Evolutionary conservation across 768 basidiomycete genomes (phyloP).

Genomic region (Termitomyces sp.): DNA sequence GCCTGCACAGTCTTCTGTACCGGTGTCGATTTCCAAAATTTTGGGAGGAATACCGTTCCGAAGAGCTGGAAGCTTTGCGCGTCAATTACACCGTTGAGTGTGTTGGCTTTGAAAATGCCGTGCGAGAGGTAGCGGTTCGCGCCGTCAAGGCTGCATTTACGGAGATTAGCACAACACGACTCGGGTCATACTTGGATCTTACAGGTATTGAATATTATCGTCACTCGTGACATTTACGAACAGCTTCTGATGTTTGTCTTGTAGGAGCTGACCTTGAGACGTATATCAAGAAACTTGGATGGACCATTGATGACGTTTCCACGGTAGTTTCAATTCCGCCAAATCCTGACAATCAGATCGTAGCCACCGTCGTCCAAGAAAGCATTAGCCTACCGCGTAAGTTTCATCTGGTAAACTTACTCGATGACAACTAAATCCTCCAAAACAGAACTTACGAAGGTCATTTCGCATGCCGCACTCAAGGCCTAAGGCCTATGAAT

Average conservation of each 20-base stretch:
- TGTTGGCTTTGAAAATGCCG: slow-evolving; percentile 79
- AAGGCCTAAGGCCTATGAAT: slow-evolving; percentile 52
- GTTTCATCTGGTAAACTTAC: slow-evolving; percentile 25
- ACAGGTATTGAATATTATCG: slow-evolving; percentile 38
- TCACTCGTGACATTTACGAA: background rate
- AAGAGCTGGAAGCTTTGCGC: slow-evolving; percentile 64
- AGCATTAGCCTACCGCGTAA: slow-evolving; percentile 76
- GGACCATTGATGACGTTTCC: slow-evolving; percentile 53
- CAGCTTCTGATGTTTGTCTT: background rate
- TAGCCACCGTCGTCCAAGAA: slow-evolving; percentile 82
- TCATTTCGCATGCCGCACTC: slow-evolving; percentile 65
- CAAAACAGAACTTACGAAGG: slow-evolving; percentile 63
- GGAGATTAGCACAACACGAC: slow-evolving; percentile 61
- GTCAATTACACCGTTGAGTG: slow-evolving; percentile 88
- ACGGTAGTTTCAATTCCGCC: slow-evolving; percentile 68
- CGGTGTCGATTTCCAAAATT: slow-evolving; percentile 88
- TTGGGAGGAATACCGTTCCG: slow-evolving; percentile 74
- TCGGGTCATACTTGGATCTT: slow-evolving; percentile 71
- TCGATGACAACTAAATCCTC: slow-evolving; percentile 9
- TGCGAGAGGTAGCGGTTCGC: slow-evolving; percentile 72
- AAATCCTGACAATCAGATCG: slow-evolving; percentile 87
- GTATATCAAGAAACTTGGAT: slow-evolving; percentile 64
- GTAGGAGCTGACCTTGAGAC: slow-evolving; percentile 54
- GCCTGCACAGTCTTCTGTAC: slow-evolving; percentile 66
- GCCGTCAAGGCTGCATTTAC: slow-evolving; percentile 80